Conservation (phyloP, 2,329 filamentous ascomycete genomes). For the Diaporthe citrichinensis region DNA sequence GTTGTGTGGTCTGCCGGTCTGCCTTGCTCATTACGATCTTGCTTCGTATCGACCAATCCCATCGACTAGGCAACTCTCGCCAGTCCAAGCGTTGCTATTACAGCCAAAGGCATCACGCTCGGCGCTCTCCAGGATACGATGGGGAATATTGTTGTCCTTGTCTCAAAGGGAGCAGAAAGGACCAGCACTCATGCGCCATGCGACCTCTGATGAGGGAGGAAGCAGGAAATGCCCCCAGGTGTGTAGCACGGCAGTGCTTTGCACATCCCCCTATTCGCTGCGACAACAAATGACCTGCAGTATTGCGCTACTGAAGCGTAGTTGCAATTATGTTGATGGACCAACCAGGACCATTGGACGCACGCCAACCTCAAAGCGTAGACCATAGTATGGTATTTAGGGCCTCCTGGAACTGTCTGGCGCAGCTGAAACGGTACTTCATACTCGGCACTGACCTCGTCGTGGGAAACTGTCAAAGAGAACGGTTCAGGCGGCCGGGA, state of each 20-base stretch:
- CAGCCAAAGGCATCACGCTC: not conserved
- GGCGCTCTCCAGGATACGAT: not conserved
- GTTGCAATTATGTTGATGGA: slow-evolving; percentile 9
- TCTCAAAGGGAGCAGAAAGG: not conserved
- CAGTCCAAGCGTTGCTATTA: not conserved
- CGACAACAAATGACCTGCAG: not conserved
- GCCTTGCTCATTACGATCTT: not conserved
- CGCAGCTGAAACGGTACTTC: slow-evolving; percentile 20
- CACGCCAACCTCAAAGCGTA: not conserved
- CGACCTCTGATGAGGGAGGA: not conserved
- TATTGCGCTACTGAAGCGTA: not conserved
- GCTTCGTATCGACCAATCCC: not conserved
- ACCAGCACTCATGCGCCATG: not conserved
- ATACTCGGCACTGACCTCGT: slow-evolving; percentile 1
- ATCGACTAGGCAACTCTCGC: not conserved
- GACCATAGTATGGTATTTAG: not conserved
- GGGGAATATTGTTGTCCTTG: too few species aligned
- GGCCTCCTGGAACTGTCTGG: not conserved
- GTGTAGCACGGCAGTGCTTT: not conserved
- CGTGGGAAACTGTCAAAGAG: not conserved
- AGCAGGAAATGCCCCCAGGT: not conserved
- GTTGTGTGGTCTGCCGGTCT: not conserved
- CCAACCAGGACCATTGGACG: not conserved
- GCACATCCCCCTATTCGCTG: slow-evolving; percentile 1
- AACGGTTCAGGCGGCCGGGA: slow-evolving; percentile 6